Evolutionary conservation across 1,284 basidiomycete species (phyloP).

Genomic region (Ustilago nuda): DNA sequence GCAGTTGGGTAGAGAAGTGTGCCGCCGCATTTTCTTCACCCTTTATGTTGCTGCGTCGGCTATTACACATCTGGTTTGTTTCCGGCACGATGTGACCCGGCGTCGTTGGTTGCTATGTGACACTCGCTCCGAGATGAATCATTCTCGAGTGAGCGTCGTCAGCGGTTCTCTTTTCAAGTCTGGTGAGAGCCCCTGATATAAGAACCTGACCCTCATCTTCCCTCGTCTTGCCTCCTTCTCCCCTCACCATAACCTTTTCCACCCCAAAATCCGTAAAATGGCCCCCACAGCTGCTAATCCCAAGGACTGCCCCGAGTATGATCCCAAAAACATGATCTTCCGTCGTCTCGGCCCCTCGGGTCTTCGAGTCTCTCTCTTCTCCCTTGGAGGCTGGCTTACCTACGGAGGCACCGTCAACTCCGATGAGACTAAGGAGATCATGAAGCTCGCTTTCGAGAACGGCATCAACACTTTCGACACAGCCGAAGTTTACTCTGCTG

Average conservation of each 20-base stretch:
- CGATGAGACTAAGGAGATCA: conserved; percentile 50
- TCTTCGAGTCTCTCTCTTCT: conserved; percentile 57
- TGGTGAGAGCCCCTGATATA: background rate
- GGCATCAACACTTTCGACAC: conserved; percentile 80
- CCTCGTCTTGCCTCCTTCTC: background rate
- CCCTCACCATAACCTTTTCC: background rate
- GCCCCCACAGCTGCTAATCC: conserved; percentile 54
- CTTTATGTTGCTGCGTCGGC: background rate
- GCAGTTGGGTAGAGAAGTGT: background rate
- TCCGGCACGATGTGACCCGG: background rate
- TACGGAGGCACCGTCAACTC: conserved; percentile 54
- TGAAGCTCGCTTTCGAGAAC: conserved; percentile 56
- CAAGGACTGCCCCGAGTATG: conserved; percentile 54
- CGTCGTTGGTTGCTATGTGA: background rate
- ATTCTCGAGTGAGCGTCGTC: conserved; percentile 3
- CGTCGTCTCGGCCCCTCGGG: conserved; percentile 56
- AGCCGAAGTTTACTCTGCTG: conserved; percentile 78
- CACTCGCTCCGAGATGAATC: conserved; percentile 19
- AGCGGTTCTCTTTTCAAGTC: background rate
- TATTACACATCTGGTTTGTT: conserved; percentile 7
- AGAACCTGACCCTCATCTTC: background rate
- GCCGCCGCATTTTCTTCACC: background rate
- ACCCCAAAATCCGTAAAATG: conserved; percentile 18
- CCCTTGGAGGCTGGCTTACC: conserved; percentile 58
- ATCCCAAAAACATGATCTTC: conserved; percentile 64